These are phyloP conservation scores for Colletotrichum tropicale DNA, from an alignment of 2,329 filamentous ascomycete species.

Conservation along the genomic window DNA sequence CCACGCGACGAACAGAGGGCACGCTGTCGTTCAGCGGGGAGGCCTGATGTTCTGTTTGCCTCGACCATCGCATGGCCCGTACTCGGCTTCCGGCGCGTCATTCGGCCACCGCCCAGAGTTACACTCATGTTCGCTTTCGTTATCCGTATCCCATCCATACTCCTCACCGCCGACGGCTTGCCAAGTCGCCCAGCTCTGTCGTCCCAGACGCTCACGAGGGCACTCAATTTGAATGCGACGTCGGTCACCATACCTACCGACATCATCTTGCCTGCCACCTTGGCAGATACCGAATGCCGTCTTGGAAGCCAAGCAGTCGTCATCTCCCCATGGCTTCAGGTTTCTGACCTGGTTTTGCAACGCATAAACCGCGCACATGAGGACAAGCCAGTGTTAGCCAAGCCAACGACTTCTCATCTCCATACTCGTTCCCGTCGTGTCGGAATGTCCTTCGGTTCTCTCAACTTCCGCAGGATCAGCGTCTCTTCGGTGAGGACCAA, in stretches of 20 bases:
- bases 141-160: background rate
- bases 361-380: background rate
- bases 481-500: background rate
- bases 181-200: constrained; percentile 9
- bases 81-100: background rate
- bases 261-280: background rate
- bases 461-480: background rate
- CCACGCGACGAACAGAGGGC: background rate
- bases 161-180: background rate
- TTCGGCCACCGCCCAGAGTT: background rate
- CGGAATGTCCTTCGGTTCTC: background rate
- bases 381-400: background rate
- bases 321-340: background rate
- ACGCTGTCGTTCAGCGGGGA: background rate
- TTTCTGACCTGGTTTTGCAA: background rate
- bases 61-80: background rate
- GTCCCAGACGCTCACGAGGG: background rate
- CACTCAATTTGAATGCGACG: background rate
- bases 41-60: background rate
- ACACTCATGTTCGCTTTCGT: background rate
- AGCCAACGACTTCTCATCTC: background rate
- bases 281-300: constrained; percentile 8
- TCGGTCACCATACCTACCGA: background rate
- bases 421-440: background rate
- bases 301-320: constrained; percentile 6